Base-by-base conservation (phyloP, 192 early-diverging fungal species). In the Coemansia sp. region DNA sequence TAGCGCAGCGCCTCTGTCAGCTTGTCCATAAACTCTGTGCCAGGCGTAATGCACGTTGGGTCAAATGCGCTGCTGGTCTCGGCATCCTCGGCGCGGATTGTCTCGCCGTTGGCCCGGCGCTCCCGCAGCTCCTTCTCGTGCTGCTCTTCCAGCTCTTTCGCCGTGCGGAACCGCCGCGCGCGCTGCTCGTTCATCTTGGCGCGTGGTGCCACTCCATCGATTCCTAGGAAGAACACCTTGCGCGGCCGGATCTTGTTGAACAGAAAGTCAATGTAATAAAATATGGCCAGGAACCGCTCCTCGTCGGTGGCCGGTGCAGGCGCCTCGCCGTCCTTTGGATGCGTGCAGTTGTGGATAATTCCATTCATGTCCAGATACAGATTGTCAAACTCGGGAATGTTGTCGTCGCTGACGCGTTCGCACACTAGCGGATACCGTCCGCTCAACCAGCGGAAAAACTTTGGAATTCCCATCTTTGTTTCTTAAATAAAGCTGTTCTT, bases 111-210 rank as follows among this genome's bases (percentile, higher is more conserved):
- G 85, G 83, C 57, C 83, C 90, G 68, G 78, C 52, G n/a, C 58
- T 50, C 54, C 20, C 57, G 21, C 28, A 72, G 64, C 44, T 68
- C 64, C 51, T n/a, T 26, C 31, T 66, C 69, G 28, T 31, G 28
- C 60, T 72, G 71, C 60, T 75, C 71, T 47, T 75, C 71, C 9
- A 64, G 74, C 57, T 94, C 93, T 64, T 92, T 91, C 11, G 94
- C 88, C 2, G 96, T 89, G 21, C 94, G 88, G 87, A 99, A 99
- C 51, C 98, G 91, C 66, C 98, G 90, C 28, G 95, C 91, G 17
- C 98, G 89, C 68, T 99, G 98, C 74, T 99, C 96, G 75, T 99
- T 99, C 96, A 99, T 98, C 65, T 99, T 99, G 19, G 98, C 98
- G 21, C 98, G 86, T 44, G 98, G 98, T 2, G 98, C 98, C 21